Conservation (phyloP, 225 moss, liverwort and hornwort genomes). For the Physcomitrium patens region DNA sequence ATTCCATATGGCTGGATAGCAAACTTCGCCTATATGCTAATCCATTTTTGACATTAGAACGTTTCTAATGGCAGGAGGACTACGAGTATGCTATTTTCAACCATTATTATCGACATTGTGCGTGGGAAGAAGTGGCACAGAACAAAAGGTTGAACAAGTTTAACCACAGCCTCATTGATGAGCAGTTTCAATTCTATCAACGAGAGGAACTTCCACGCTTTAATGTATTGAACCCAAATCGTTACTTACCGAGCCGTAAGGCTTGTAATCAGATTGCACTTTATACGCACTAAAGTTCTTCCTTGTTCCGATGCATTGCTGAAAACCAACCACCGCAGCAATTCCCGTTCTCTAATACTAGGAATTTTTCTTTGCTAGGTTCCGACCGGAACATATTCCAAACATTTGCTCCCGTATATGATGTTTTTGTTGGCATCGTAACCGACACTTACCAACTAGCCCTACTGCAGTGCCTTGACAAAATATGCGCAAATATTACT, state of each 20-base stretch:
- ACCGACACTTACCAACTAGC: neutral
- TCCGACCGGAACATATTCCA: neutral
- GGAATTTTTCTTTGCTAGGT: conserved; percentile 1
- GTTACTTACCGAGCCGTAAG: conserved; percentile 83
- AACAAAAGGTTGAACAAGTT: conserved; percentile 93
- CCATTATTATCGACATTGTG: conserved; percentile 95
- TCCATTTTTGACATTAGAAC: conserved; percentile 85
- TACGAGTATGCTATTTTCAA: conserved; percentile 95
- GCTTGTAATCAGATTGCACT: neutral
- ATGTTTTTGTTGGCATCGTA: neutral
- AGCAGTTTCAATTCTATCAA: conserved; percentile 83
- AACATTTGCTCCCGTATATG: neutral
- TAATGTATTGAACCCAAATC: conserved; percentile 69
- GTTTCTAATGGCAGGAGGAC: conserved; percentile 82
- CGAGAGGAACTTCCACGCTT: conserved; percentile 83
- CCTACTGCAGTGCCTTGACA: neutral
- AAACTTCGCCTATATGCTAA: conserved; percentile 88
- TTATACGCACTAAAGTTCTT: neutral
- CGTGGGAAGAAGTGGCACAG: conserved; percentile 94
- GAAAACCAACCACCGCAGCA: neutral
- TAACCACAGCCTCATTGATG: conserved; percentile 80
- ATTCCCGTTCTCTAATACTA: neutral
- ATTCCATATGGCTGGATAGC: conserved; percentile 97
- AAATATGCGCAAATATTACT: neutral
- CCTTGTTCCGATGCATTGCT: neutral